Base-by-base conservation (phyloP, 2,329 filamentous ascomycete genomes). In the Botrytis squamosa region DNA sequence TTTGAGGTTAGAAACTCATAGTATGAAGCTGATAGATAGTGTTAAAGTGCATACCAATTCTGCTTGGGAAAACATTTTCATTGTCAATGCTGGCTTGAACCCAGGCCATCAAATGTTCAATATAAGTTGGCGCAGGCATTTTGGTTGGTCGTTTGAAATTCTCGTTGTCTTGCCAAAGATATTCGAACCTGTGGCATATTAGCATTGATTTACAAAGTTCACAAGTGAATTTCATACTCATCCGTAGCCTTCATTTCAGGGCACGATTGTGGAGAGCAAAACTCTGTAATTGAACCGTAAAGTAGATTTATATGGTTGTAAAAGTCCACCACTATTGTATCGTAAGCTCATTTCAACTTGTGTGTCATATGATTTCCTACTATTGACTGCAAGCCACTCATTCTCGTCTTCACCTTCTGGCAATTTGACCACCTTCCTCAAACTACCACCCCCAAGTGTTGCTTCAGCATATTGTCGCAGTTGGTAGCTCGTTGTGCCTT, bases 221-320 rank as follows among this genome's bases (percentile, higher is more conserved):
- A n/a, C 5, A 20, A 69, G 22, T 20, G 33, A 33, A n/a, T 40
- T 6, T 77, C 89, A 77, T 88, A 96, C 92, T 99, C 96, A 85
- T 99, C 97, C 16, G 96, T 99, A n/a, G 96, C 96, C 84, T 99
- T 99, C 96, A 99, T 99, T 85, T 98, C 96, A 0, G 96, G 96
- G 83, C 96, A 99, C 77, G 94, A 94, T 82, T 96, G 92, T 46
- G 96, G 95, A 40, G 96, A 98, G 87, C 96, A 99, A 84, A 99
- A 99, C 82, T 99, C 96, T 75, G 96, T 99, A 82, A 99, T 99
- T 77, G 96, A 96, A 74, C 97, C 97, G 83, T 99, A 99, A 74
- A 99, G 91, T 52, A 99, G 89, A 85, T 99, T 99, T 86, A 99
- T 97, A 84, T 99, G 96, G 86, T 99, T 99, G 89, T 99, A 99